Evolutionary conservation across 73 alveolate species (phyloP), one percentile per base, ranked within the genome.

Genomic region (Effrenium voratum): DNA sequence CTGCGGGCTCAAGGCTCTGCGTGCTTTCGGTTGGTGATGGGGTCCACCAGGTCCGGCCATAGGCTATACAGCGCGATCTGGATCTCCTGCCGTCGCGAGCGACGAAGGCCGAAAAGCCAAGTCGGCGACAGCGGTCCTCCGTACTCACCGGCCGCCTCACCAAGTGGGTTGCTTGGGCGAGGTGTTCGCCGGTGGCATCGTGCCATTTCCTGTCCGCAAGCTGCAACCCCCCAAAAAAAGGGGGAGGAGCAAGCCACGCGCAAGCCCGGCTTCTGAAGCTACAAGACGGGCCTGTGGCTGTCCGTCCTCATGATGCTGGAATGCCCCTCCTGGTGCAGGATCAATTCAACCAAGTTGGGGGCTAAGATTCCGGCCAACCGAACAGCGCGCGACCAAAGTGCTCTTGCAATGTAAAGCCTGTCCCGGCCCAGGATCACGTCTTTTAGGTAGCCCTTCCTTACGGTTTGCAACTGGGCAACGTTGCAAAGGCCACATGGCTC

Each of bases 111-210:
- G 34, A 22, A 0, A 13, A 28, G 52, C 79, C 8, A 66, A 24
- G 8, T 32, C 8, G 10, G 79, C 1, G 8, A 19, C 34, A 22
- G 59, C 40, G 46, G 59, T 88, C 95, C 95, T 88, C 95, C 47
- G 95, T 88, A 52, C 95, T 88, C 40, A 88, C 85, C n/a, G 95
- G 95, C 34, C 95, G 95, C 38, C 60, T 63, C 30, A 88, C 95
- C 70, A 88, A 16, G 59, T 88, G 95, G 41, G 60, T 84, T n/a
- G 86, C 86, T 43, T 66, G 46, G 52, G 68, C 43, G 72, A 88
- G 73, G 38, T 88, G 95, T 28, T 88, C 85, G 15, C 85, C 43
- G 10, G 10, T 38, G 41, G 24, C 63, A 36, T 88, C 95, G 47
- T 44, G 84, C 95, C 95, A 88, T 49, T 84, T 49, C 95, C 95